These are phyloP conservation scores for Colletotrichum sp. DNA, from an alignment of 2,329 filamentous ascomycete genomes.

Conservation along the genomic window DNA sequence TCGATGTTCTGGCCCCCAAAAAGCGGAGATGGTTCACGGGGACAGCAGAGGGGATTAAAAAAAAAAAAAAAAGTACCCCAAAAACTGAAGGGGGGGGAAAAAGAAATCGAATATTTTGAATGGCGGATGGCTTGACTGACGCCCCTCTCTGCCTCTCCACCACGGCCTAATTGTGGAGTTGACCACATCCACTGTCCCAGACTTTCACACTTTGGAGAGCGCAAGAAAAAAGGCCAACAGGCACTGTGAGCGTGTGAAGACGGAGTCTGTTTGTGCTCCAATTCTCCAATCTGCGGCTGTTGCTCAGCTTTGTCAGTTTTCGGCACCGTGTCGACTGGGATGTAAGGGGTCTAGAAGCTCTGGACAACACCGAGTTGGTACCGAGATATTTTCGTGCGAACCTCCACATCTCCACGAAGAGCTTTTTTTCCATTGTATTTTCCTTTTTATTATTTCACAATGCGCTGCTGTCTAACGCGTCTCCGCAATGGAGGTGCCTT, in stretches of 20 bases:
- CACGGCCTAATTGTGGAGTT: slow-evolving; percentile 4
- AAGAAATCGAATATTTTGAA: neutral
- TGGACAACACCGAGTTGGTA: neutral
- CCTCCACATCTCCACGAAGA: neutral
- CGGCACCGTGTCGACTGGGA: neutral
- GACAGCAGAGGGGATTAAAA: neutral
- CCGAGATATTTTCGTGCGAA: slow-evolving; percentile 8
- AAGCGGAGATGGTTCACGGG: neutral
- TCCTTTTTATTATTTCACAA: neutral
- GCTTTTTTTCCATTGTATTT: neutral
- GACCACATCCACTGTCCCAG: neutral
- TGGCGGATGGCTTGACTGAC: neutral
- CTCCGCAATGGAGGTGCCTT: neutral
- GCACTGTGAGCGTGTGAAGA: neutral
- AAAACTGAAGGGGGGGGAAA: neutral
- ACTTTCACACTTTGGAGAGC: neutral
- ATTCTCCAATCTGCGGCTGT: neutral
- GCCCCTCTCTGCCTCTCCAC: neutral
- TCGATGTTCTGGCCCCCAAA: neutral
- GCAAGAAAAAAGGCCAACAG: neutral
- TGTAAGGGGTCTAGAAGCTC: neutral
- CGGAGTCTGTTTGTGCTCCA: neutral
- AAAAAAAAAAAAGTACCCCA: neutral
- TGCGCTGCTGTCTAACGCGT: neutral
- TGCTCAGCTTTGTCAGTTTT: neutral